Evolutionary conservation across 129 eudicot species (phyloP).

Genomic region (Artemisia annua): DNA sequence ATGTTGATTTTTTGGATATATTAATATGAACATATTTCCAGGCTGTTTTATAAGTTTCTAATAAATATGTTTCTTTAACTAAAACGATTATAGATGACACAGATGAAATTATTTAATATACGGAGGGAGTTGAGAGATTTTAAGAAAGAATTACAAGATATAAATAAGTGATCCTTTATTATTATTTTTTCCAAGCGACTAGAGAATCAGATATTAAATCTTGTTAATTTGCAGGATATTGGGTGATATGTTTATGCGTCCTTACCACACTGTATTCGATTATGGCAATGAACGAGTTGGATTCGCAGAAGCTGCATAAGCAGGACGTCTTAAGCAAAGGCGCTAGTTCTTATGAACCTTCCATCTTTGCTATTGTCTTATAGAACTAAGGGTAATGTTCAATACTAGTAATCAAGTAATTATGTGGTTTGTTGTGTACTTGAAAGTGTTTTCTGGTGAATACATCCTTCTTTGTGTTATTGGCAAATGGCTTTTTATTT

Average conservation of each 20-base stretch:
- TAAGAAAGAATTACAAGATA: not conserved
- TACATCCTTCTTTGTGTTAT: not conserved
- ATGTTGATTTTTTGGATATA: no score
- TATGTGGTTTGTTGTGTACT: not conserved
- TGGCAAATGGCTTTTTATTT: not conserved
- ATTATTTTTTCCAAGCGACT: not conserved
- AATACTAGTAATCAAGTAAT: not conserved
- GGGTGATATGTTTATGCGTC: constrained; percentile 94
- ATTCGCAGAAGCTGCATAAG: constrained; percentile 80
- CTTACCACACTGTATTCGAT: constrained; percentile 85
- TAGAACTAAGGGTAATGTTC: constrained; percentile 5
- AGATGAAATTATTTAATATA: no score
- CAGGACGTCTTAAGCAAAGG: not conserved
- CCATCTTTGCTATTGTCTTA: constrained; percentile 1
- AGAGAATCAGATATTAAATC: not conserved
- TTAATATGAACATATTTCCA: no score
- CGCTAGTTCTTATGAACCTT: not conserved
- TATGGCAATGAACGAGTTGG: constrained; percentile 67
- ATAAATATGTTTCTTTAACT: no score
- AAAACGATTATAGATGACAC: no score
- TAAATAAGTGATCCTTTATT: not conserved
- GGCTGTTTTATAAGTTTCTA: no score
- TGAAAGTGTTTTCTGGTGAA: not conserved
- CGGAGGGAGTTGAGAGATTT: no score
- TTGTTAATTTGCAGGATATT: constrained; percentile 54